Base-by-base conservation (phyloP, 2,329 filamentous ascomycete species). In the Sclerotinia sclerotiorum region DNA sequence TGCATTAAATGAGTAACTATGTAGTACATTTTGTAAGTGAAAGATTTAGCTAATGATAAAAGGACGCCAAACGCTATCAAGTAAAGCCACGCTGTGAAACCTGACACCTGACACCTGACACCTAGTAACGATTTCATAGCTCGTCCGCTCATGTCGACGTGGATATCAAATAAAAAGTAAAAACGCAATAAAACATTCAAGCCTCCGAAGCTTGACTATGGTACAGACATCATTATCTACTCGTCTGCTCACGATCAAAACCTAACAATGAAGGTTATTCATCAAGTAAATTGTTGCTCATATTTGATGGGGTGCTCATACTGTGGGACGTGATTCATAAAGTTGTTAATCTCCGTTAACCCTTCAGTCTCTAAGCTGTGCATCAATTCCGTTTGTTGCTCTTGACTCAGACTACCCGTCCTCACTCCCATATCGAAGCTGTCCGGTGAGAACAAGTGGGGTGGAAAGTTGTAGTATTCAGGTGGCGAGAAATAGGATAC, bases 311-410 rank as follows among this genome's bases (percentile, higher is more conserved):
- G 69, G 69, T 71, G 71, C 58, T 73, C 72, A 69, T 75, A 76
- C 69, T 73, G 73, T 51, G 70, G 56, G 35, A 69, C 69, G 35
- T 74, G 68, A 69, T 79, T 87, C 73, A 90, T 78, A 68, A 87
- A 87, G 19, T 82, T 82, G 71, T 89, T 84, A 73, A 90, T 88
- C 63, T 89, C 87, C 35, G 81, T 81, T 76, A 88, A 80, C 0
- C 87, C 88, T 72, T 90, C 86, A 73, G 82, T 90, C 78, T 95
- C 91, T 46, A 97, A 84, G 61, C 88, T 88, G 67, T 89, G 87
- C 90, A 96, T 93, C 49, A 97, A 82, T 80, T 97, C 91, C 71
- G 89, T 80, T 79, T 95, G 92, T 79, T 96, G 92, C 75, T 92
- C 87, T 71, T 93, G 90, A 69, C 88, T 94, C 44, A 96, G 81